Percentiles rank a stretch among this genome's conserved stretches.
Evolutionary conservation across 2,329 filamentous ascomycete species (phyloP).

Genomic region (Fusarium xyrophilum): DNA sequence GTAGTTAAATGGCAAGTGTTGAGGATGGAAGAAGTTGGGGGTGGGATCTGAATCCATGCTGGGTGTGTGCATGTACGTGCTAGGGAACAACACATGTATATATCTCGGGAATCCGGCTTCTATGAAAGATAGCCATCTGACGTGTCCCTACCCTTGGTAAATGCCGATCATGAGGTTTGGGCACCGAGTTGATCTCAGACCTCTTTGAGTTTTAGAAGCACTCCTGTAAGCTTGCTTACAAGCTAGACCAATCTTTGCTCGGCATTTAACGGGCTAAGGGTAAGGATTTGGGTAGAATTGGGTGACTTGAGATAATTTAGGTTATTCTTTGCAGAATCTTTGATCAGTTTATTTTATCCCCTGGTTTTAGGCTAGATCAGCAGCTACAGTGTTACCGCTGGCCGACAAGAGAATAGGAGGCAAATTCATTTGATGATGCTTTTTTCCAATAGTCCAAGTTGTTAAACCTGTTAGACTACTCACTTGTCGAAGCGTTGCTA

Average conservation of each 20-base stretch:
- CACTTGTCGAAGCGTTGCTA: rapidly evolving
- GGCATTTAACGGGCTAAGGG: neutral
- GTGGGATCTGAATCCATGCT: neutral
- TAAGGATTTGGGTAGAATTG: neutral
- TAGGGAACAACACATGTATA: neutral
- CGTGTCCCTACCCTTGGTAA: rapidly evolving
- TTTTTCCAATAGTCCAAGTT: too few relatives aligned
- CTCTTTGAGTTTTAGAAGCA: neutral
- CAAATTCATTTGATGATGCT: too few relatives aligned
- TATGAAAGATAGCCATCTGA: neutral
- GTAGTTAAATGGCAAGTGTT: too few relatives aligned
- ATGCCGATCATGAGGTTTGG: rapidly evolving
- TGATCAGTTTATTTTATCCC: neutral
- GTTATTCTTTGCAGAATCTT: neutral
- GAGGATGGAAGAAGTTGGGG: too few relatives aligned
- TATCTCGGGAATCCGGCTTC: neutral
- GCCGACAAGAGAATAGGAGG: too few relatives aligned
- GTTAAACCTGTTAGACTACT: too few relatives aligned
- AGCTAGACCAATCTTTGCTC: rapidly evolving
- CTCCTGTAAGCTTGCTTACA: neutral
- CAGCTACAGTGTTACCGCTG: too few relatives aligned
- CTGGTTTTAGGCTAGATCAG: too few relatives aligned
- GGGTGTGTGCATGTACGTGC: neutral
- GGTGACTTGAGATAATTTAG: neutral
- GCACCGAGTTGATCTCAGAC: neutral